phyloP scores from a whole-genome alignment of 176 grass and related monocot genomes.

The Ampelocalamus luodianensis region DNA sequence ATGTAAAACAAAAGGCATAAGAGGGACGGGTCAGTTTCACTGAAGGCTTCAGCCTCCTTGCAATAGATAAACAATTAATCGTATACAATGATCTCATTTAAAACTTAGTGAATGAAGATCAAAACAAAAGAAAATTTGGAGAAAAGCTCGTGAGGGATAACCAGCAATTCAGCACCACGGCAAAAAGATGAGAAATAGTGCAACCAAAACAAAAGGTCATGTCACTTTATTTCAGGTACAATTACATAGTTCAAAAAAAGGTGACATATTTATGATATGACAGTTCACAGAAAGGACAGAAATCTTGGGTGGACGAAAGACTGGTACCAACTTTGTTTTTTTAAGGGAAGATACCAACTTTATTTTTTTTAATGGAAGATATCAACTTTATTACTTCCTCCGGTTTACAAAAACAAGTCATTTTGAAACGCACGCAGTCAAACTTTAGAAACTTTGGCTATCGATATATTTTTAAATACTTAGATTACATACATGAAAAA shows the following conservation, averaged over 20 bases:
- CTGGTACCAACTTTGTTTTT: not conserved
- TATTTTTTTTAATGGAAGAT: too few species aligned
- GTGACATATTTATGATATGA: not conserved
- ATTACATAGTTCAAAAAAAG: not conserved
- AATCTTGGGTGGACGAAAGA: not conserved
- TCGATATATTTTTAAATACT: too few species aligned
- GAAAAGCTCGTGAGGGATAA: not conserved
- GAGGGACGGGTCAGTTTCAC: not conserved
- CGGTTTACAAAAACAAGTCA: too few species aligned
- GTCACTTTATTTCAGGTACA: not conserved
- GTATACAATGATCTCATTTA: not conserved
- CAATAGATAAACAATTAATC: conserved; percentile 8
- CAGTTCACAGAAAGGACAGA: not conserved
- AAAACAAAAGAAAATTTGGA: not conserved
- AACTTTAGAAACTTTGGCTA: too few species aligned
- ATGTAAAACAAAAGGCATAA: conserved; percentile 7
- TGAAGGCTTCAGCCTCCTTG: conserved; percentile 4
- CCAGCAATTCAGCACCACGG: not conserved
- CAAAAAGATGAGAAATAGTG: not conserved
- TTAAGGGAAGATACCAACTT: too few species aligned
- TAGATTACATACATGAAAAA: too few species aligned
- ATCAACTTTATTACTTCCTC: too few species aligned
- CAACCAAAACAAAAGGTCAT: not conserved
- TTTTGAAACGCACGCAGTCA: too few species aligned
- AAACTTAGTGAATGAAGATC: conserved; percentile 12